These are phyloP conservation scores for Cantharellus cinnabarinus DNA, from an alignment of 768 basidiomycete species.

Conservation along the genomic window DNA sequence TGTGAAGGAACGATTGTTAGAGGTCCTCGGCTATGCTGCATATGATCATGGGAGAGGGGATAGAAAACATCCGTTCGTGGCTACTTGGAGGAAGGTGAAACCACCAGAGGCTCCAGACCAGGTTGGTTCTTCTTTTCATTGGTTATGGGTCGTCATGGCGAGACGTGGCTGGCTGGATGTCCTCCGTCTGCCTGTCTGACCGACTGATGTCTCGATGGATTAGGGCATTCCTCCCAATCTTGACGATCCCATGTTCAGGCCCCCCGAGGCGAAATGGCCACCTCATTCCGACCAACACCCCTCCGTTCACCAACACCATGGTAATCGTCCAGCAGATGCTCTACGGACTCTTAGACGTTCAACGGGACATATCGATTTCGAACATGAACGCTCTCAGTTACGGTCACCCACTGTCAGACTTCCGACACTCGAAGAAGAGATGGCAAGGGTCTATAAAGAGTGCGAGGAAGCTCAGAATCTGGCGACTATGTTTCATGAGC, in stretches of 20 bases:
- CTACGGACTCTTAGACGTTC: background rate
- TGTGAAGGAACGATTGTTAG: slow-evolving; percentile 56
- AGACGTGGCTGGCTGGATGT: too few species aligned
- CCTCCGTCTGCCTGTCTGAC: background rate
- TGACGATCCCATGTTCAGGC: slow-evolving; percentile 63
- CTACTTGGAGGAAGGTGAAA: slow-evolving; percentile 66
- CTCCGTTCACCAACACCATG: background rate
- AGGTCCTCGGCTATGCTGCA: slow-evolving; percentile 66
- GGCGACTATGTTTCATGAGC: slow-evolving; percentile 49
- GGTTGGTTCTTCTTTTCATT: slow-evolving; percentile 20
- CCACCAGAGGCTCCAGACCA: slow-evolving; percentile 63
- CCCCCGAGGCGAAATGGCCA: slow-evolving; percentile 18
- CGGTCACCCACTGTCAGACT: slow-evolving; percentile 9
- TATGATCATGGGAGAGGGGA: slow-evolving; percentile 22
- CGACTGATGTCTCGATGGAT: background rate
- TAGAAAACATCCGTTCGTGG: slow-evolving; percentile 31
- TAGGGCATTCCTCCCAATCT: slow-evolving; percentile 61
- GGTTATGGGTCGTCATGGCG: background rate
- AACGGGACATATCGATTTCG: background rate
- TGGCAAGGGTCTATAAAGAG: slow-evolving; percentile 63
- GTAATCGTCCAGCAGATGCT: background rate
- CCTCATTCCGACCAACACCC: background rate
- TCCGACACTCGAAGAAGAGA: slow-evolving; percentile 68
- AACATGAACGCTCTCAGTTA: background rate
- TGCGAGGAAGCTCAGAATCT: slow-evolving; percentile 72